phyloP scores from a whole-genome alignment of 805 yeast species.

The Priceomyces melissophilus region DNA sequence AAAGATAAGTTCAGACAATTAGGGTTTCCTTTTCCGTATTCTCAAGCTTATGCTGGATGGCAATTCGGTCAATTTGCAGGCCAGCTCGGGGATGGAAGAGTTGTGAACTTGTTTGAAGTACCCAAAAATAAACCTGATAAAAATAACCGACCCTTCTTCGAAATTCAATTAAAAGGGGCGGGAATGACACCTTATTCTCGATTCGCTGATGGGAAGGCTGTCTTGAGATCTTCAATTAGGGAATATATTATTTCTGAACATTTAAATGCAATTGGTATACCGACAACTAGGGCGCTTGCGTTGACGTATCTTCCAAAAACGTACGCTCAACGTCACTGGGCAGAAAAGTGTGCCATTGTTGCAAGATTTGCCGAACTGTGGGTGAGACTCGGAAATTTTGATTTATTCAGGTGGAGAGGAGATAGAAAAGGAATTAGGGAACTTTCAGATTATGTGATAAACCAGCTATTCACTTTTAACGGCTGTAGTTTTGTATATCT shows the following conservation, averaged over 20 bases:
- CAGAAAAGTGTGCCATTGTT: conserved; percentile 82
- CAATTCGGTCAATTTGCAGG: conserved; percentile 98
- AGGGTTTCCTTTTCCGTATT: conserved; percentile 63
- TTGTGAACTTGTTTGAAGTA: conserved; percentile 73
- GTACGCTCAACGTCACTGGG: conserved; percentile 64
- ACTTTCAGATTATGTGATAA: conserved; percentile 70
- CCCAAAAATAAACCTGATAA: conserved; percentile 30
- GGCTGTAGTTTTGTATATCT: conserved; percentile 28
- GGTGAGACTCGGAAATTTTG: conserved; percentile 88
- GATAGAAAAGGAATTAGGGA: conserved; percentile 59
- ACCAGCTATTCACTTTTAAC: conserved; percentile 50
- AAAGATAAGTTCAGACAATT: conserved; percentile 18
- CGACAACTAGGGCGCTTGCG: conserved; percentile 80
- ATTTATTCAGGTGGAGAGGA: conserved; percentile 70
- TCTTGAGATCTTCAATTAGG: conserved; percentile 78
- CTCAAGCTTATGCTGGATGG: conserved; percentile 93
- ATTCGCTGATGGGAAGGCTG: conserved; percentile 97
- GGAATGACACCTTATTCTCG: conserved; percentile 91
- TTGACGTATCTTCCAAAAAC: conserved; percentile 71
- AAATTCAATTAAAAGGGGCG: conserved; percentile 85
- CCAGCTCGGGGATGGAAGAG: conserved; percentile 95
- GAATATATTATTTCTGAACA: conserved; percentile 86
- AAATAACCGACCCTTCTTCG: conserved; percentile 44
- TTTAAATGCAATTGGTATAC: conserved; percentile 75
- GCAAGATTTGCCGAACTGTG: conserved; percentile 81